Evolutionary conservation across 176 grass and related monocot genomes (phyloP).

Genomic region (Triticum turgidum): DNA sequence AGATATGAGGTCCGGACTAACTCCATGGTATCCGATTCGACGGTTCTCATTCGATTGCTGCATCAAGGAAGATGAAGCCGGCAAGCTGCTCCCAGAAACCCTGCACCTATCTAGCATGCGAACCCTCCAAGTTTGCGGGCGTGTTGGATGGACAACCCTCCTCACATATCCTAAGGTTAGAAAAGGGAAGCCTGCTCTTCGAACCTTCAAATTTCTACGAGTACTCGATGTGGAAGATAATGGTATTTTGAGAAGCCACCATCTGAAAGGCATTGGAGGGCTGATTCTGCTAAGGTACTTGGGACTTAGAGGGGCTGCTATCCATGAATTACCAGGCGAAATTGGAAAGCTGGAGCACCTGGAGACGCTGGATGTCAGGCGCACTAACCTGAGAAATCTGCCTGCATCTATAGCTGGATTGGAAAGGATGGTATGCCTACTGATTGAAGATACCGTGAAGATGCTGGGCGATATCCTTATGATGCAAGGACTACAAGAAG

Average conservation of each 20-base stretch:
- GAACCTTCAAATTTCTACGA: not conserved
- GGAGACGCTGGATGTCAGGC: not conserved
- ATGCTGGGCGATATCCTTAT: accelerated
- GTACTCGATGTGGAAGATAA: slow-evolving; percentile 6
- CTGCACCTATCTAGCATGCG: not conserved
- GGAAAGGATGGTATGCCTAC: not conserved
- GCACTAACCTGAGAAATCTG: not conserved
- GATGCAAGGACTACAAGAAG: not conserved
- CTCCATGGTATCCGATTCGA: too few species aligned
- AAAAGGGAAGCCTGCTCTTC: not conserved
- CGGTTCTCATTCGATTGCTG: not conserved
- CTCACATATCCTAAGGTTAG: too few species aligned
- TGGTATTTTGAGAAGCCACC: not conserved
- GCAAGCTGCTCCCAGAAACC: not conserved
- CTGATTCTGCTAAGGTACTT: slow-evolving; percentile 5
- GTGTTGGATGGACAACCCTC: not conserved
- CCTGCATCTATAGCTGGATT: not conserved
- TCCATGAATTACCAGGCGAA: not conserved
- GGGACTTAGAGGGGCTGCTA: not conserved
- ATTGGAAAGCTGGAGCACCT: not conserved
- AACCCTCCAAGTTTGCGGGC: not conserved
- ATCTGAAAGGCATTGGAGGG: not conserved
- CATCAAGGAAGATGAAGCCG: not conserved
- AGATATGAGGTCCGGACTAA: not conserved
- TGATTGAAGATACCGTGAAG: not conserved